Evolutionary conservation across 164 flowering plant species (phyloP).

Genomic region (Cinnamomum micranthum): DNA sequence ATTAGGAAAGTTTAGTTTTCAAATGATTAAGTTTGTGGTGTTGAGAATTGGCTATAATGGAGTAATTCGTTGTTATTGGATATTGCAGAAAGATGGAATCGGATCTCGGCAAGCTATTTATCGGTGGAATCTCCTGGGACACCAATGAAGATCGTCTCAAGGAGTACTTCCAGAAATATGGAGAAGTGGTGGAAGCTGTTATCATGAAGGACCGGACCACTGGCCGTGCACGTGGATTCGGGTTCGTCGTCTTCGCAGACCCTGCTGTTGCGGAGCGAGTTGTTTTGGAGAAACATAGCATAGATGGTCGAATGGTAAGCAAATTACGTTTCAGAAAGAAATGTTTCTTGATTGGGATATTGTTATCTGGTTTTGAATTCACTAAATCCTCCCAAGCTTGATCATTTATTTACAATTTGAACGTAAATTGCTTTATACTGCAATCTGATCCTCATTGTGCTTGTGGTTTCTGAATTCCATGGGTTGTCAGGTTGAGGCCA

Average conservation of each 20-base stretch:
- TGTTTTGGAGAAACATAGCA: constrained; percentile 69
- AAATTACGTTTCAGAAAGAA: background rate
- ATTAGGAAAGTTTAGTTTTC: background rate
- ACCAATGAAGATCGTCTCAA: constrained; percentile 76
- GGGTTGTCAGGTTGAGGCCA: constrained; percentile 69
- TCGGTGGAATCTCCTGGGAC: constrained; percentile 95
- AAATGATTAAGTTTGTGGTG: background rate
- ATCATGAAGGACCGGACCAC: constrained; percentile 88
- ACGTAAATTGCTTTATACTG: background rate
- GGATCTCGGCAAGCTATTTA: constrained; percentile 85
- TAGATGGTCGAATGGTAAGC: constrained; percentile 86
- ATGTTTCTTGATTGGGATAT: background rate
- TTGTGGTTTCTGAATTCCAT: background rate
- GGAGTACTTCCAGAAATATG: constrained; percentile 69
- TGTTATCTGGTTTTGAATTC: background rate
- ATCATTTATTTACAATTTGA: too few species aligned
- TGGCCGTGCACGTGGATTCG: constrained; percentile 91
- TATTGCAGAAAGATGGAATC: constrained; percentile 62
- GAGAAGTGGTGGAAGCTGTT: constrained; percentile 84
- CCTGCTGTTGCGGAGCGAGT: constrained; percentile 85
- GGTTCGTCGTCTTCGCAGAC: constrained; percentile 81
- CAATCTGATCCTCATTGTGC: background rate
- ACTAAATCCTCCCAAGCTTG: background rate
- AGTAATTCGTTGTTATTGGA: constrained; percentile 15
- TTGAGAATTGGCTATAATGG: constrained; percentile 5